Conservation (phyloP, 1,284 basidiomycete genomes). For the Coriolopsis trogii region DNA sequence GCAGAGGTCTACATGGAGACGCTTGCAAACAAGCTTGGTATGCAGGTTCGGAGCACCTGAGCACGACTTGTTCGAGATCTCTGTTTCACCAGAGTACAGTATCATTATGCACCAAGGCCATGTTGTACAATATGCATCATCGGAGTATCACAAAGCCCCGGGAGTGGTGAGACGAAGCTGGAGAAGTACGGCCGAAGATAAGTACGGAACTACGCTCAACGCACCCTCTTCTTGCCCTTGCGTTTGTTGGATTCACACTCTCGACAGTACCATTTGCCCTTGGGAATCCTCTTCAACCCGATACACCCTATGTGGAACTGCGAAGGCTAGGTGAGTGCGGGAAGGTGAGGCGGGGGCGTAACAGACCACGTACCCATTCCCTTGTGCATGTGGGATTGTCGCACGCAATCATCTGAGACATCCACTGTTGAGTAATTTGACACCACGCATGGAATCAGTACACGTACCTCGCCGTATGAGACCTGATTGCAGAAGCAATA, state of each 20-base stretch:
- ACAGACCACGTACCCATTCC: constrained; percentile 69
- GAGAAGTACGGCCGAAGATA: not conserved
- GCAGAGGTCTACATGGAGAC: constrained; percentile 83
- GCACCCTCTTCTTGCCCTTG: constrained; percentile 10
- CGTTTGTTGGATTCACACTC: constrained; percentile 43
- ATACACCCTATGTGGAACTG: constrained; percentile 81
- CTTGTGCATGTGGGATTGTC: constrained; percentile 67
- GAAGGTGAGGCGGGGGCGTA: not conserved
- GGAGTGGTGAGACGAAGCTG: not conserved
- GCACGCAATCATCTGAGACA: constrained; percentile 79
- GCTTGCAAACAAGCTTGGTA: constrained; percentile 63
- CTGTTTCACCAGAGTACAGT: constrained; percentile 4
- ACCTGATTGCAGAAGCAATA: constrained; percentile 81
- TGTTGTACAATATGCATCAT: constrained; percentile 12
- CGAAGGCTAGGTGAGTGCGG: not conserved
- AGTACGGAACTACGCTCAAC: not conserved
- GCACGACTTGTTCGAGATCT: not conserved
- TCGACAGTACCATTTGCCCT: constrained; percentile 71
- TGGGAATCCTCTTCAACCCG: constrained; percentile 60
- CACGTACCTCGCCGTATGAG: constrained; percentile 73
- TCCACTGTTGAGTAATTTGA: not conserved
- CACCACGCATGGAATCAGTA: not conserved
- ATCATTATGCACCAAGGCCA: constrained; percentile 6
- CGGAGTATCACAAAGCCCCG: not conserved
- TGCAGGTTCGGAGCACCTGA: constrained; percentile 35